Evolutionary conservation across 2,329 filamentous ascomycete species (phyloP).

Genomic region (Ascochyta koolunga): DNA sequence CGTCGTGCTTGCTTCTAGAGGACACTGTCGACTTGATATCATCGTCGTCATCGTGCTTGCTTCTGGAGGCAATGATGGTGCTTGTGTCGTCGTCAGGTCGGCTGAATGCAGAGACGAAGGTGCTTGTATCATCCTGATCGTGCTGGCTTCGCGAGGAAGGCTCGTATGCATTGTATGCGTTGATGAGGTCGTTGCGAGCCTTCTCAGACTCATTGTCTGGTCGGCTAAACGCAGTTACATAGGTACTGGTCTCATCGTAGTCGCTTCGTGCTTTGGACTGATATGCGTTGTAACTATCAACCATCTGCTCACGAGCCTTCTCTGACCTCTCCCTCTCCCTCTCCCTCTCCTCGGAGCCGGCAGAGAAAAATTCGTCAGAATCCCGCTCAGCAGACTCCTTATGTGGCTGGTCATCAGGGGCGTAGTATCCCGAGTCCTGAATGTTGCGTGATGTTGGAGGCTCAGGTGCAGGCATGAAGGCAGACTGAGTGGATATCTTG

Average conservation of each 20-base stretch:
- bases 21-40: slow-evolving; percentile 27
- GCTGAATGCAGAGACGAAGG: slow-evolving; percentile 14
- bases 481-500: slow-evolving; percentile 21
- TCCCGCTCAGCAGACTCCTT: slow-evolving; percentile 33
- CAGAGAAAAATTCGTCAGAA: slow-evolving; percentile 43
- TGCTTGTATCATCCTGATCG: slow-evolving; percentile 20
- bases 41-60: slow-evolving; percentile 34
- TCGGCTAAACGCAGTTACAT: slow-evolving; percentile 14
- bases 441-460: slow-evolving; percentile 24
- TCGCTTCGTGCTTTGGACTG: slow-evolving; percentile 24
- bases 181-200: slow-evolving; percentile 13
- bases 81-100: slow-evolving; percentile 31
- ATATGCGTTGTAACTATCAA: slow-evolving; percentile 23
- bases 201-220: slow-evolving; percentile 9
- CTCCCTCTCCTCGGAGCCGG: slow-evolving; percentile 39
- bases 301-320: slow-evolving; percentile 21
- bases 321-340: slow-evolving; percentile 28
- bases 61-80: slow-evolving; percentile 33
- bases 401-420: slow-evolving; percentile 35
- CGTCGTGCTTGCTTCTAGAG: slow-evolving; percentile 34
- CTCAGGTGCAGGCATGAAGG: slow-evolving; percentile 22
- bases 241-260: slow-evolving; percentile 16
- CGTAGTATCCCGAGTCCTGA: slow-evolving; percentile 44
- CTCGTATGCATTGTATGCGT: slow-evolving; percentile 9
- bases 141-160: slow-evolving; percentile 14